phyloP scores from a whole-genome alignment of 148 eudicot genomes.

The Chenopodium formosanum region DNA sequence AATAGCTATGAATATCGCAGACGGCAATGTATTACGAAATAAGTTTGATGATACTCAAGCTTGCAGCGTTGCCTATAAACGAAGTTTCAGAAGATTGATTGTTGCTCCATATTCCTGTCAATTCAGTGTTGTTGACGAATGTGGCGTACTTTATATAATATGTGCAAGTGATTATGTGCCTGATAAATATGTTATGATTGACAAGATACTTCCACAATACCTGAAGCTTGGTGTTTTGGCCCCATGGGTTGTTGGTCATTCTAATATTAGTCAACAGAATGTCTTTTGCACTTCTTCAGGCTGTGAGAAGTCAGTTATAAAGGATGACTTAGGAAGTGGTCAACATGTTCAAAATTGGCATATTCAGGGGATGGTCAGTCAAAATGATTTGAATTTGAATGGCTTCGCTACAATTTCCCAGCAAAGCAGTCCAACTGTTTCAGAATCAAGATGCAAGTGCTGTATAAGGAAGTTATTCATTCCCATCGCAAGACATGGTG shows the following conservation, averaged over 20 bases:
- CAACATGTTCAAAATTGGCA: conserved; percentile 22
- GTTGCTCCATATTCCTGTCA: conserved; percentile 59
- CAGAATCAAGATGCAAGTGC: conserved; percentile 27
- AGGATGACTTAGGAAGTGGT: conserved; percentile 26
- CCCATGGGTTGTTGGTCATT: conserved; percentile 72
- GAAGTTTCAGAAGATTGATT: conserved; percentile 60
- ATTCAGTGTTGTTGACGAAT: conserved; percentile 65
- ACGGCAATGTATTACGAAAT: conserved; percentile 21
- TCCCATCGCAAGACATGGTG: conserved; percentile 45
- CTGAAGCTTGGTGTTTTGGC: conserved; percentile 51
- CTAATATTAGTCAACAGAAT: conserved; percentile 71
- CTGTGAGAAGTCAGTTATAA: conserved; percentile 23
- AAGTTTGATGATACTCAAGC: conserved; percentile 26
- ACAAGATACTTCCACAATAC: conserved; percentile 45
- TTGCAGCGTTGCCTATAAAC: conserved; percentile 27
- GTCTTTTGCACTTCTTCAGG: conserved; percentile 33
- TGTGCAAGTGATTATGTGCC: conserved; percentile 46
- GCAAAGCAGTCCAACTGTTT: conserved; percentile 29
- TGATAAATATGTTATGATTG: conserved; percentile 38
- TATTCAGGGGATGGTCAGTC: conserved; percentile 29
- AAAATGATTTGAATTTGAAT: conserved; percentile 37
- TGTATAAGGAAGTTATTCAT: conserved; percentile 54
- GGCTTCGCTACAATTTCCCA: conserved; percentile 44
- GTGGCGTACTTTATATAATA: conserved; percentile 60
- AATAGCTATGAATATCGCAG: conserved; percentile 24